Evolutionary conservation across 305 asterid species (phyloP), one percentile per base, ranked within the genome.

Genomic region (Solanum hybrid): DNA sequence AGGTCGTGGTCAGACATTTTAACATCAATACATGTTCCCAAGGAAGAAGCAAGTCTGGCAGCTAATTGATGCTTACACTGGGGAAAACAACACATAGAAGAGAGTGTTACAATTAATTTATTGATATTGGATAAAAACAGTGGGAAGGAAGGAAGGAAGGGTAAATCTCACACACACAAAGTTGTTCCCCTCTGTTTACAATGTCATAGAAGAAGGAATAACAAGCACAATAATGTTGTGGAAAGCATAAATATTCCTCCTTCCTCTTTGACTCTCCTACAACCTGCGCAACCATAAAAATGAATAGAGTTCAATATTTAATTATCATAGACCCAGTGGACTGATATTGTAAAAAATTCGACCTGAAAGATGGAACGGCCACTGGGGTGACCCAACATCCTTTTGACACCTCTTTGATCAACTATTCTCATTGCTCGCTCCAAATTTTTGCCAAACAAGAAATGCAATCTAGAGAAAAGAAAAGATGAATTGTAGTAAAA

Each of bases 1-100:
- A 97, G 91, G 87, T 96, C 98, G 90, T 96, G 97, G 89, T 97
- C 98, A 34, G 98, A 92, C 79, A 97, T 95, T 93, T 90, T 86
- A 73, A 92, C 91, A n/a, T 96, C 94, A 34, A 92, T 4, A 92
- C 95, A 96, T 2, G 92, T 92, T 90, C 96, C 98, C 17, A 94
- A 88, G 6, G 98, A 93, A 70, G 95, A 94, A 17, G 99, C 98
- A 36, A 97, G 95, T 88, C 98, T 94, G 82, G 99, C 99, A 90
- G 99, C 99, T 87, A 97, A 76, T 91, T 97, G 99, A 93, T 96
- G 99, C 93, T 97, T 96, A 92, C 99, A 96, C 99, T 96, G 94
- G 89, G 83, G 1, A 61, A 61, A 61, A 61, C 41, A 45, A 78
- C 78, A 79, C 5, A 34, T 22, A 34, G 45, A 89, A 29, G 31